Conservation (phyloP, 2,329 filamentous ascomycete species). For the Zymoseptoria crescenta region DNA sequence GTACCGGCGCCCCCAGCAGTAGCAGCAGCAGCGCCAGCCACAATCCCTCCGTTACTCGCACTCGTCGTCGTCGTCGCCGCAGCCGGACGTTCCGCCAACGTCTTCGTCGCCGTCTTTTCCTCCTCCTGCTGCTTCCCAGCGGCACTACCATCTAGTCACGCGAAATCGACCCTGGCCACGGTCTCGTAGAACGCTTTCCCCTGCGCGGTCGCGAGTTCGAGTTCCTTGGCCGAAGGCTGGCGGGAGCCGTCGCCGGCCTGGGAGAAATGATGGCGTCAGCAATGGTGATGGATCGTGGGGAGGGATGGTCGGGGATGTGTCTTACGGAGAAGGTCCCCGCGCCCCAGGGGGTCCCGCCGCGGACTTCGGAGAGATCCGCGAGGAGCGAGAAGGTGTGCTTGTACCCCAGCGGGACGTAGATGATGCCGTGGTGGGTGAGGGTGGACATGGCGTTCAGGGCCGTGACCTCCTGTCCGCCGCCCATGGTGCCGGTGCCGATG, state of each 20-base stretch:
- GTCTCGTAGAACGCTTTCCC: conserved; percentile 77
- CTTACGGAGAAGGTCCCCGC: conserved; percentile 72
- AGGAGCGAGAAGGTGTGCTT: conserved; percentile 66
- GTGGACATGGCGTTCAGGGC: conserved; percentile 75
- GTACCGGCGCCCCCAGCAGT: conserved; percentile 5
- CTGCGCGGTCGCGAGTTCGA: conserved; percentile 72
- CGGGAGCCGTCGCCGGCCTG: conserved; percentile 67
- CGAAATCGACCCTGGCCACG: conserved; percentile 58
- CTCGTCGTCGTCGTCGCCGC: conserved; percentile 3
- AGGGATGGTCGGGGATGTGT: not conserved
- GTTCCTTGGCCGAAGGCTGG: conserved; percentile 67
- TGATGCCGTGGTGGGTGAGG: conserved; percentile 84
- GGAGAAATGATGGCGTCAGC: not conserved
- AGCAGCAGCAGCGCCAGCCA: no score
- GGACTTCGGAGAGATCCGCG: conserved; percentile 66
- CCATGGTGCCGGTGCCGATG: conserved; percentile 72
- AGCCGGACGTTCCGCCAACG: conserved; percentile 15
- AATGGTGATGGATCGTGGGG: no score
- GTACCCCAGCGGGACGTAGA: conserved; percentile 94
- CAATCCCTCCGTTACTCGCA: conserved; percentile 6
- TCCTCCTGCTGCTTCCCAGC: conserved; percentile 21
- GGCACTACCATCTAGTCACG: conserved; percentile 67
- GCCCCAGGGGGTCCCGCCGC: conserved; percentile 86
- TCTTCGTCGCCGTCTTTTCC: no score
- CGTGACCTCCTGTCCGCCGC: conserved; percentile 91